Base-by-base conservation (phyloP, 2,329 filamentous ascomycete species). In the Delphinella strobiligena region DNA sequence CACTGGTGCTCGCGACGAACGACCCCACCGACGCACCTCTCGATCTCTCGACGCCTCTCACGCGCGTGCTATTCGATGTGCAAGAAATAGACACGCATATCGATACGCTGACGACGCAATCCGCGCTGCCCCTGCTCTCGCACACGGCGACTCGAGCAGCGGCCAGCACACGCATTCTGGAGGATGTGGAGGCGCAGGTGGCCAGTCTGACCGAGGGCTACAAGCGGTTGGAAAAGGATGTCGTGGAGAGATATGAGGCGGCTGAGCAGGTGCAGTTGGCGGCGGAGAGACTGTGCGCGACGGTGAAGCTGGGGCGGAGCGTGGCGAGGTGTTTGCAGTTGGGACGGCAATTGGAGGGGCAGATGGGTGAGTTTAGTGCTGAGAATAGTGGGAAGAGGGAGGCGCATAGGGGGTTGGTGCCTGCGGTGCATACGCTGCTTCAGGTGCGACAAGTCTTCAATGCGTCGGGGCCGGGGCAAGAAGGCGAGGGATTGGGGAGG, bases 61-160 rank as follows among this genome's bases (percentile, higher is more conserved):
- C 88, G 4, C 78, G 86, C 40, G 88, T 95, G 4, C 77, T 96
- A 5, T 98, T 98, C 62, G 91, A 98, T 61, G 80, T 91, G 3
- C 91, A 96, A 58, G 91, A 96, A 62, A 82, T 98, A 49, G 89
- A 96, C 62, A 93, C 88, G 0, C 87, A 93, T 57, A 94, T 98
- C 47, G 86, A 98, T 59, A 74, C 76, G 3, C 72, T 96, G 31
- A 93, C 89, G 4, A 91, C 87, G 2, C 80, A 82, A 47, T 83
- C 80, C 19, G 87, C 91, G 2, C 66, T 89, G 0, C 83, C 87
- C 0, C 70, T 98, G 19, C 72, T 98, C 15, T 67, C 78, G 19
- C 74, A 95, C 60, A 93, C 88, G 3, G 71, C 78, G 44, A 66
- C 75, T 32, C 83, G 91, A 58, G 82, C 78, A 11, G 71, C 76